These are phyloP conservation scores for Fusarium temperatum DNA, from an alignment of 2,329 filamentous ascomycete species.

Conservation along the genomic window DNA sequence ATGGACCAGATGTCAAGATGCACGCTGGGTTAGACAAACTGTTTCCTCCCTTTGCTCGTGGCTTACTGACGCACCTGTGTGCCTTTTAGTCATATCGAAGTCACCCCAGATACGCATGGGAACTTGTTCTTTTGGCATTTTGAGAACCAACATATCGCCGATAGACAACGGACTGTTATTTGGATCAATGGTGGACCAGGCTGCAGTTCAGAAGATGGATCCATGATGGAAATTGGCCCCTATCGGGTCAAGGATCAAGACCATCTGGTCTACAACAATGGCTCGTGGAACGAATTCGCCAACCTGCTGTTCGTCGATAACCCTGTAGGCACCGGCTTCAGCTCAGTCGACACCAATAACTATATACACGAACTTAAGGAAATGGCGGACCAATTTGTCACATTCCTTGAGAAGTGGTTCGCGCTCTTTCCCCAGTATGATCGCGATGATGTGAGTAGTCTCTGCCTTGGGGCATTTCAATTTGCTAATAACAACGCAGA, in stretches of 20 bases:
- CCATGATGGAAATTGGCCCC: conserved; percentile 94
- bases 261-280: conserved; percentile 82
- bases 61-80: conserved; percentile 35
- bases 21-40: conserved; percentile 83
- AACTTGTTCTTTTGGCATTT: conserved; percentile 99
- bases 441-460: conserved; percentile 84
- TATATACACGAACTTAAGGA: conserved; percentile 85
- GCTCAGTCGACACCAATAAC: conserved; percentile 90
- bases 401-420: conserved; percentile 93
- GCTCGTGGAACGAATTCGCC: conserved; percentile 98
- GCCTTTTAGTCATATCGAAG: conserved; percentile 81
- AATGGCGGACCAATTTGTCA: conserved; percentile 89
- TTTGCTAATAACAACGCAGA: conserved; percentile 57
- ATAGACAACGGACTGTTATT: conserved; percentile 88
- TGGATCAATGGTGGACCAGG: conserved; percentile 98
- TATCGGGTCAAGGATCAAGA: conserved; percentile 83
- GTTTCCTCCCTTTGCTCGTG: neutral
- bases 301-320: conserved; percentile 98
- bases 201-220: conserved; percentile 96
- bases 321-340: conserved; percentile 95
- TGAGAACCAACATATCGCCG: conserved; percentile 93
- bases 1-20: conserved; percentile 86
- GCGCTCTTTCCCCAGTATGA: conserved; percentile 89
- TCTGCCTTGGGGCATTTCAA: neutral
- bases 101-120: conserved; percentile 84